phyloP scores from a whole-genome alignment of 2,329 filamentous ascomycete species.

The Podosphaera fusca region DNA sequence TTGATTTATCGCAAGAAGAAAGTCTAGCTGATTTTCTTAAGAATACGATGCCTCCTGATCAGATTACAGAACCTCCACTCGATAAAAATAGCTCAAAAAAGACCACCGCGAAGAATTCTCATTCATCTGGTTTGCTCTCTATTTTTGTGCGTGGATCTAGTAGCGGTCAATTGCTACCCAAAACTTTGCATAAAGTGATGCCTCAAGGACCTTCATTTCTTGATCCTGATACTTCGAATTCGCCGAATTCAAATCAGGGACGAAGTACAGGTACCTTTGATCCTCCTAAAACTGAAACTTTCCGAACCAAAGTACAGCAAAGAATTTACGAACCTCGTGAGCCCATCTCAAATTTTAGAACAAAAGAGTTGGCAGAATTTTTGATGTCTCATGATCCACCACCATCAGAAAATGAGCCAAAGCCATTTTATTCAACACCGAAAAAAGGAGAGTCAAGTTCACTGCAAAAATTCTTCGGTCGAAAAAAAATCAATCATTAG shows the following conservation, averaged over 20 bases:
- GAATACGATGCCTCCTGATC: slow-evolving; percentile 41
- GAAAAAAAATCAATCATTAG: slow-evolving; percentile 7
- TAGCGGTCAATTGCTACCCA: slow-evolving; percentile 17
- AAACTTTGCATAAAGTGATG: neutral
- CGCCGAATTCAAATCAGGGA: slow-evolving; percentile 11
- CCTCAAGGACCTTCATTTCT: slow-evolving; percentile 6
- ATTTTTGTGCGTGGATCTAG: slow-evolving; percentile 24
- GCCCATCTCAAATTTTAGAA: slow-evolving; percentile 18
- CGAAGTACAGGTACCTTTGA: slow-evolving; percentile 17
- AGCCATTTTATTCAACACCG: slow-evolving; percentile 6
- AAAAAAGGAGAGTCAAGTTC: slow-evolving; percentile 10
- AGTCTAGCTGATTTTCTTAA: slow-evolving; percentile 52
- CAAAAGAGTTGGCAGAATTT: slow-evolving; percentile 50
- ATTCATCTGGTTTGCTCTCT: slow-evolving; percentile 36
- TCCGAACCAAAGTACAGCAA: slow-evolving; percentile 27
- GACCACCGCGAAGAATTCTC: slow-evolving; percentile 38
- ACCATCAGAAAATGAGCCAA: slow-evolving; percentile 6
- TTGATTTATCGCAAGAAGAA: slow-evolving; percentile 26
- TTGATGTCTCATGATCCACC: slow-evolving; percentile 19
- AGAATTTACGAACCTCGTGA: slow-evolving; percentile 25
- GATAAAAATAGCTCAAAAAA: slow-evolving; percentile 8
- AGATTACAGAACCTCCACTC: slow-evolving; percentile 12
- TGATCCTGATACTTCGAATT: slow-evolving; percentile 4
- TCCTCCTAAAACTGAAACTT: slow-evolving; percentile 17
- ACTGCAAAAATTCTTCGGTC: slow-evolving; percentile 12